Evolutionary conservation across 2,329 filamentous ascomycete genomes (phyloP).

Genomic region (Sporothrix luriei): DNA sequence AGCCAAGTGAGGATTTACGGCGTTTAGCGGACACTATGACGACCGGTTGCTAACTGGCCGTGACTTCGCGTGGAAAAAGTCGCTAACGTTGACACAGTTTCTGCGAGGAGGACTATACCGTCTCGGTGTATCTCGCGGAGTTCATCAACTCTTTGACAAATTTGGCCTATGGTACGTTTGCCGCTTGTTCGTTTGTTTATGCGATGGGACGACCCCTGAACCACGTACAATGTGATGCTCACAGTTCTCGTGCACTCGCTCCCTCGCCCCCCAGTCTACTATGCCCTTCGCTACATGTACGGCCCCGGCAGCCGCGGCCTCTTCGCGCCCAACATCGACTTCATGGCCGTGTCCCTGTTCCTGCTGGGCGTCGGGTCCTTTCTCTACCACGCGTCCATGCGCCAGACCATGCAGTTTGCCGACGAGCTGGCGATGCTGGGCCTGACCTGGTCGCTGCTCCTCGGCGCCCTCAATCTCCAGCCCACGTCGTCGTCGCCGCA

Average conservation of each 20-base stretch:
- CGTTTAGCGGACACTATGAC: too few species aligned
- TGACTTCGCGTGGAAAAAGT: too few species aligned
- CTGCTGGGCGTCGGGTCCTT: slow-evolving; percentile 49
- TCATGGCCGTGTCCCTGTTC: slow-evolving; percentile 48
- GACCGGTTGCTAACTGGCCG: too few species aligned
- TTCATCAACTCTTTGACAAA: slow-evolving; percentile 56
- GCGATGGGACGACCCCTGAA: neutral
- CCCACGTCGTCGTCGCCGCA: slow-evolving; percentile 44
- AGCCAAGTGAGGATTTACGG: too few species aligned
- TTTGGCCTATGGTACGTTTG: slow-evolving; percentile 49
- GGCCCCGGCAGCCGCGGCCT: slow-evolving; percentile 28
- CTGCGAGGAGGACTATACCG: too few species aligned
- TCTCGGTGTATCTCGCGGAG: too few species aligned
- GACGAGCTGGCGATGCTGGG: slow-evolving; percentile 63
- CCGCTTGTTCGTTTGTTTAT: neutral
- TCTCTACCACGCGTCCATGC: slow-evolving; percentile 50
- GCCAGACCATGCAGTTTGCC: slow-evolving; percentile 48
- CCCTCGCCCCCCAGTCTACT: slow-evolving; percentile 43
- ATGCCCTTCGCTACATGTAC: slow-evolving; percentile 43
- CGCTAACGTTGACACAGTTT: too few species aligned
- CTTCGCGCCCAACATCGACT: slow-evolving; percentile 41
- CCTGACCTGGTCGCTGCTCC: slow-evolving; percentile 55
- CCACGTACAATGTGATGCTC: neutral
- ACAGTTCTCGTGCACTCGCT: neutral
- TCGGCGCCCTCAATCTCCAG: slow-evolving; percentile 49